Base-by-base conservation (phyloP, 2,329 filamentous ascomycete species). In the Bretziella fagacearum region DNA sequence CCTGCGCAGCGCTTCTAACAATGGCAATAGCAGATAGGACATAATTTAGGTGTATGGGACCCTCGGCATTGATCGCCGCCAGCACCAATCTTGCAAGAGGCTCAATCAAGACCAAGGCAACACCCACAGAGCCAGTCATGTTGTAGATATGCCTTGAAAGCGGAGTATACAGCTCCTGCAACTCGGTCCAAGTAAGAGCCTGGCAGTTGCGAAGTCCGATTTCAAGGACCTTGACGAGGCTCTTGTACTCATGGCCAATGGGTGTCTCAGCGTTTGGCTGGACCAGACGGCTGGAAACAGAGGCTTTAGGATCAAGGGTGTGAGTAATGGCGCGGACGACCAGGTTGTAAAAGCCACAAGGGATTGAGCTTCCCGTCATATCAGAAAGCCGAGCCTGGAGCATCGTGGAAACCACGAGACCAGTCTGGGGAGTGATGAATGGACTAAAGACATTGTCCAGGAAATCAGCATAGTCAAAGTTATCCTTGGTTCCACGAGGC, bases 221-320 rank as follows among this genome's bases (percentile, higher is more conserved):
- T 54, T 79, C 70, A 2, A 93, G 66, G 27, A 93, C 71, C 15
- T 72, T 77, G 13, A 79, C 68, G 20, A 81, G 64, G 44, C 81
- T 74, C 6, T 81, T 77, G 53, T 84, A 86, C 48, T 84, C 78
- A 8, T 76, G 73, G 11, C 80, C 74, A 46, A 79, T 59, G 11
- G 46, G 45, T 2, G 41, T 15, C 15, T 48, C 46, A n/a, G 30
- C 29, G 22, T 25, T 50, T 17, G 18, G 18, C 18, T 47, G 32
- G 26, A 47, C 17, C 3, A 41, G n/a, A 6, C 37, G 23, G 15
- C 15, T 26, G 5, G 33, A 40, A 3, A 36, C 5, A 6, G 35
- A 26, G 13, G 42, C 30, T 7, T 23, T 41, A 10, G 17, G 22
- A 13, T 27, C 25, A 8, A 49, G 26, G 3, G 47, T 49, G 11